A percentile compares a stretch with the other conserved stretches of the same genome.
Evolutionary conservation across 148 eudicot species (phyloP).

Genomic region (Silene latifolia): DNA sequence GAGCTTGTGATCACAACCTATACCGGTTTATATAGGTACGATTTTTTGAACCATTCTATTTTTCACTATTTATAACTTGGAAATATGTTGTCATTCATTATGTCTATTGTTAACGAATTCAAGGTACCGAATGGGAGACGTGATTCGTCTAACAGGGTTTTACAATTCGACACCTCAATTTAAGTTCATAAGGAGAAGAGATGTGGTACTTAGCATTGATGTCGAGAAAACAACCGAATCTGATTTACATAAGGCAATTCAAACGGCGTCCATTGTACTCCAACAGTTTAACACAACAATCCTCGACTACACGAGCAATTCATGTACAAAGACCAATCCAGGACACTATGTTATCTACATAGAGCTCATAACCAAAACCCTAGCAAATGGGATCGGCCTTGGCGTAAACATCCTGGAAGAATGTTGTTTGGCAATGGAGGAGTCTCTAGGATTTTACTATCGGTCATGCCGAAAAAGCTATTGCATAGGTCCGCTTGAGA

Average conservation of each 20-base stretch:
- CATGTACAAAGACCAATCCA: constrained; percentile 38
- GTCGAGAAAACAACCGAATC: no score
- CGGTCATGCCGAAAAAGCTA: constrained; percentile 27
- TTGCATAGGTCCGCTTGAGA: no score
- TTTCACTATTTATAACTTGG: no score
- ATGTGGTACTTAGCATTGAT: constrained; percentile 59
- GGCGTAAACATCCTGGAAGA: constrained; percentile 16
- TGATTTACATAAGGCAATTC: no score
- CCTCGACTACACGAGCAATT: constrained; percentile 52
- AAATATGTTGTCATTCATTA: no score
- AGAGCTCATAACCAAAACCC: constrained; percentile 33
- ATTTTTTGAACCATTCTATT: no score
- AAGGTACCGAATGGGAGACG: constrained; percentile 63
- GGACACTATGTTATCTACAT: constrained; percentile 54
- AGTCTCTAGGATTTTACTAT: constrained; percentile 38
- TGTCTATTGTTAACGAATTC: neutral
- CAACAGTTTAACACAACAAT: constrained; percentile 22
- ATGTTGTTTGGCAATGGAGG: constrained; percentile 54
- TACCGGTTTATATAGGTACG: neutral
- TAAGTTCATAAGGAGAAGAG: constrained; percentile 57
- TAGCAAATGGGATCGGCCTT: constrained; percentile 10
- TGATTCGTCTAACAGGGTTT: constrained; percentile 54
- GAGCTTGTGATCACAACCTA: constrained; percentile 55
- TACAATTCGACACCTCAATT: constrained; percentile 77
- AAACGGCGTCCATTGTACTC: constrained; percentile 19